Percentiles rank a stretch among this genome's conserved stretches.
phyloP scores from a whole-genome alignment of 2,329 filamentous ascomycete genomes.

The Cryphonectria japonica region DNA sequence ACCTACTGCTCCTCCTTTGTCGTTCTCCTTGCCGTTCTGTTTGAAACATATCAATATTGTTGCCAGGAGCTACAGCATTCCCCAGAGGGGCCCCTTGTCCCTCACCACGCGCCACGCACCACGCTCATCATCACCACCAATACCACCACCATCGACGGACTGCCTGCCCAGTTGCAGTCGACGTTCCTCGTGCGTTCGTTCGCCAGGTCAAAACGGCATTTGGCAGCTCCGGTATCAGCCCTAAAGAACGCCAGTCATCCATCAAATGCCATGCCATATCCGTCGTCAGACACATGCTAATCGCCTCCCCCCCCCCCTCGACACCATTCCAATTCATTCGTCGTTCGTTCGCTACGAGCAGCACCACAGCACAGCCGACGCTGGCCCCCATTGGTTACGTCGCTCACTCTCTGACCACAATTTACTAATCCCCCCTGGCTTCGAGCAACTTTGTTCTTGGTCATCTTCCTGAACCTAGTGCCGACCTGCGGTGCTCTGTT shows the following conservation, averaged over 20 bases:
- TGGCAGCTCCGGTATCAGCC: neutral
- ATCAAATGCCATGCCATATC: conserved; percentile 4
- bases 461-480: neutral
- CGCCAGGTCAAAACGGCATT: neutral
- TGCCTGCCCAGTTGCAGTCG: neutral
- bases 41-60: neutral
- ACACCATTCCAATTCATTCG: neutral
- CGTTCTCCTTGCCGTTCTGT: neutral
- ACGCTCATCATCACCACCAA: neutral
- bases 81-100: neutral
- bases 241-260: neutral
- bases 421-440: neutral
- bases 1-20: neutral
- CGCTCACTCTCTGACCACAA: neutral
- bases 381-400: neutral
- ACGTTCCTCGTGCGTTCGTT: neutral
- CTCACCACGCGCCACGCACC: neutral
- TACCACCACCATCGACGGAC: neutral
- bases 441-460: neutral
- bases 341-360: neutral
- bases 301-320: neutral
- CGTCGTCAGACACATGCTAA: neutral
- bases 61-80: neutral
- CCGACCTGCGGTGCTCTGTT: neutral
- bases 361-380: neutral